Evolutionary conservation across 202 grass and related monocot species (phyloP).

Genomic region (Hordeum pubiflorum): DNA sequence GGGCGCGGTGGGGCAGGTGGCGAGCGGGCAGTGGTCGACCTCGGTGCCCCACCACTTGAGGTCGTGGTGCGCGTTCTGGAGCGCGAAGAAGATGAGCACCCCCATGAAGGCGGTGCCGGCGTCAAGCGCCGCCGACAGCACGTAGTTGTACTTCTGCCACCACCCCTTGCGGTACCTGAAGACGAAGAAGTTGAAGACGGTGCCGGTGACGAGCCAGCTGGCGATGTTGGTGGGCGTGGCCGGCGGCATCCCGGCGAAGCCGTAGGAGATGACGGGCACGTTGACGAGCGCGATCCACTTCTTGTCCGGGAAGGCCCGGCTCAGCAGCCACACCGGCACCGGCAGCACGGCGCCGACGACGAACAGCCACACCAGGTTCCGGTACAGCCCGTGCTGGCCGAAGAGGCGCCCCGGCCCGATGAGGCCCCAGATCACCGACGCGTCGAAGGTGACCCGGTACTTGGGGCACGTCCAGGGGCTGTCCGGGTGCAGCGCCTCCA

Average conservation of each 20-base stretch:
- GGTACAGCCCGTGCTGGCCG: constrained; percentile 64
- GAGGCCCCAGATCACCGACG: constrained; percentile 97
- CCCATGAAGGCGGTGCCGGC: constrained; percentile 98
- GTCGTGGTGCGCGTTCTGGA: constrained; percentile 79
- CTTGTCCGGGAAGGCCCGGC: constrained; percentile 87
- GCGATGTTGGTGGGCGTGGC: constrained; percentile 98
- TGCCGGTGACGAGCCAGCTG: constrained; percentile 89
- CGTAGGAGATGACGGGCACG: constrained; percentile 93
- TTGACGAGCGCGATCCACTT: constrained; percentile 99
- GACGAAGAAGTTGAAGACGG: constrained; percentile 93
- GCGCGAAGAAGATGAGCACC: constrained; percentile 95
- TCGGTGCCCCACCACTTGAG: constrained; percentile 95
- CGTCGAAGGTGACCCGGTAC: constrained; percentile 91
- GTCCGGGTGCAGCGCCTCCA: constrained; percentile 81
- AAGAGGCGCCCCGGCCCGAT: constrained; percentile 80
- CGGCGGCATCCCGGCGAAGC: constrained; percentile 97
- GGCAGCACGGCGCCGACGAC: constrained; percentile 72
- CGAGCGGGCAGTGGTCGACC: constrained; percentile 91
- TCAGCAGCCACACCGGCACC: constrained; percentile 85
- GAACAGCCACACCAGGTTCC: constrained; percentile 97
- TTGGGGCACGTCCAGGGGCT: constrained; percentile 99
- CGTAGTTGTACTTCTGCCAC: constrained; percentile 99
- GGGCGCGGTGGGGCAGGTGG: constrained; percentile 77
- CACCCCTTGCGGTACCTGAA: constrained; percentile 87
- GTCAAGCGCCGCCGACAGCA: constrained; percentile 90